Base-by-base conservation (phyloP, 371 early-diverging fungal genomes). In the Fennellomyces sp. region DNA sequence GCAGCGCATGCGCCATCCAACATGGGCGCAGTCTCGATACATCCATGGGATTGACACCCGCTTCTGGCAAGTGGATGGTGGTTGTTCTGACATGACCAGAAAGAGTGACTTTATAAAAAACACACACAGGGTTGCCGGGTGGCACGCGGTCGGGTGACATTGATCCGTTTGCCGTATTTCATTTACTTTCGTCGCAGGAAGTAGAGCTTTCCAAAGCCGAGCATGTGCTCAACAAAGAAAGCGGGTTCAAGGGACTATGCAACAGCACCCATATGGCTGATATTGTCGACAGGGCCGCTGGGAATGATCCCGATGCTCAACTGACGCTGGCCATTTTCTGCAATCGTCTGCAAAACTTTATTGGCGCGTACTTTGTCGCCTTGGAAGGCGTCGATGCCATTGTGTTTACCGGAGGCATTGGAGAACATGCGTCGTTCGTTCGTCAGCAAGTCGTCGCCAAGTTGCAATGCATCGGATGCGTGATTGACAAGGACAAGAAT, bases 321-420 rank as follows among this genome's bases (percentile, higher is more conserved):
- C 55, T 77, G 7, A 65, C 78, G 0, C 30, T 74, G 21, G 69
- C 72, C 15, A 52, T 77, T 27, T 69, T 74, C 57, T 56, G 60
- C 19, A 71, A 76, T 30, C 73, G 73, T 4, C 63, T 76, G 8
- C 64, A 63, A 48, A 73, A 73, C 36, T 78, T 68, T 50, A 64
- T 78, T 48, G 79, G 75, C 25, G 49, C 66, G 2, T 78, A 75
- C 39, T 59, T 59, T 45, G 66, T 70, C 15, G 56, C 60, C 15
- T 50, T 75, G 2, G 55, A 57, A 56, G 75, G 75, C 4, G 58
- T 53, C 2, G 65, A 75, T 42, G 68, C 65, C 8, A 57, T 78
- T 45, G 51, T 75, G 0, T 78, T 78, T 53, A 69, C 73, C 0
- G 79, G 76, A 19, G 79, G 79, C 10, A 70, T 78, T 49, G 79